Evolutionary conservation across 2,329 filamentous ascomycete species (phyloP), one percentile per base, ranked within the genome.

Genomic region (Aspergillus pseudotamarii): DNA sequence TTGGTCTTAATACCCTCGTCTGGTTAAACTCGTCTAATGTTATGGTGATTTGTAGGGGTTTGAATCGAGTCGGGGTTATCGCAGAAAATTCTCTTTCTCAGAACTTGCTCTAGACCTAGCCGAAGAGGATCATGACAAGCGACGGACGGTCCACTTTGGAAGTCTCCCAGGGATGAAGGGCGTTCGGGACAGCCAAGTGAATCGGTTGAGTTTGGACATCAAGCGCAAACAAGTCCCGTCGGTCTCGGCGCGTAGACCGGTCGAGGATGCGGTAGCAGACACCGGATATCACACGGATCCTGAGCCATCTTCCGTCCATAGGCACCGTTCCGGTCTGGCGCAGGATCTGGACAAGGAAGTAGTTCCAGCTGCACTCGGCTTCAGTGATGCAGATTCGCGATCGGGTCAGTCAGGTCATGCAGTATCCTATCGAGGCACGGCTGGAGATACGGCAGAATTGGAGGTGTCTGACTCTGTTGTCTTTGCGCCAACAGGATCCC

Each of bases 1-100:
- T 65, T 58, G 54, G 41, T 57, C 58, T 57, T 66, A 54, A 60
- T 57, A 57, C 38, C 53, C 23, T 57, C 41, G 41, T 45, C 36
- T 59, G 48, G 4, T 21, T 61, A 59, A 59, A 61, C 57, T 63
- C 53, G 19, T 64, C 38, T 58, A 58, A 58, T 58, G 32, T 48
- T n/a, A 58, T 51, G 57, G 19, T 51, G 30, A 38, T 55, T 58
- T 58, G 57, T 76, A 76, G 75, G 75, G 64, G 65, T 71, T 67
- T 59, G 69, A 74, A 66, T 69, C 73, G 54, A 63, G 62, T 58
- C 69, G 64, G 66, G 69, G 69, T 58, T 66, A 69, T 62, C 72
- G 73, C 63, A 69, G 65, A 59, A 71, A 69, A 58, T 57, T 70
- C 65, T 56, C 70, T 62, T 64, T 68, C 57, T 60, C 66, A 54